phyloP scores from a whole-genome alignment of 768 basidiomycete genomes.

The Tricholoma furcatifolium region DNA sequence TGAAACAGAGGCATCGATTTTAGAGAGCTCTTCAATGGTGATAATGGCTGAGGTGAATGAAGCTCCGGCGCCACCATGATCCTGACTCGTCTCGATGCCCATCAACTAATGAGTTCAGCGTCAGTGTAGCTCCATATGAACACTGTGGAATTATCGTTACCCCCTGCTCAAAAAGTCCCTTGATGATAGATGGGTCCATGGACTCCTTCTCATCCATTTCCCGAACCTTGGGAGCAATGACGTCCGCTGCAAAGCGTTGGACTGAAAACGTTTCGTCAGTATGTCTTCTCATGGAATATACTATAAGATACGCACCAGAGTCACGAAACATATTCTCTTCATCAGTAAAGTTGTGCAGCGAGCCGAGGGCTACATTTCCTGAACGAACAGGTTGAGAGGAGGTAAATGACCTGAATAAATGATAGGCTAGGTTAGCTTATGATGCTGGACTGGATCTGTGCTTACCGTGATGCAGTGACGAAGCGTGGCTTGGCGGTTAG shows the following conservation, averaged over 20 bases:
- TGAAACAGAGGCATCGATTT: conserved; percentile 93
- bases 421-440: not conserved
- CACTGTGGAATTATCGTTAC: conserved; percentile 42
- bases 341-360: conserved; percentile 84
- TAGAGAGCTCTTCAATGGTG: conserved; percentile 95
- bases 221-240: conserved; percentile 85
- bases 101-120: conserved; percentile 70
- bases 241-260: conserved; percentile 83
- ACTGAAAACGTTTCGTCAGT: conserved; percentile 46
- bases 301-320: conserved; percentile 55
- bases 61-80: conserved; percentile 82
- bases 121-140: conserved; percentile 5
- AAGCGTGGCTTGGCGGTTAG: conserved; percentile 7
- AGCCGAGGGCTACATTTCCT: conserved; percentile 39
- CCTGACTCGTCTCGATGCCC: conserved; percentile 91
- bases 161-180: conserved; percentile 92
- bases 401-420: conserved; percentile 32
- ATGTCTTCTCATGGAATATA: not conserved
- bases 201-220: conserved; percentile 98
- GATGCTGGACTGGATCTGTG: not conserved
- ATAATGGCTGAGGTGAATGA: conserved; percentile 96
- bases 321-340: conserved; percentile 95
- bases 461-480: conserved; percentile 7
- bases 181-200: conserved; percentile 88
- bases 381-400: conserved; percentile 31